Evolutionary conservation across 208 protist species (phyloP).

Genomic region (Leishmania amazonensis): DNA sequence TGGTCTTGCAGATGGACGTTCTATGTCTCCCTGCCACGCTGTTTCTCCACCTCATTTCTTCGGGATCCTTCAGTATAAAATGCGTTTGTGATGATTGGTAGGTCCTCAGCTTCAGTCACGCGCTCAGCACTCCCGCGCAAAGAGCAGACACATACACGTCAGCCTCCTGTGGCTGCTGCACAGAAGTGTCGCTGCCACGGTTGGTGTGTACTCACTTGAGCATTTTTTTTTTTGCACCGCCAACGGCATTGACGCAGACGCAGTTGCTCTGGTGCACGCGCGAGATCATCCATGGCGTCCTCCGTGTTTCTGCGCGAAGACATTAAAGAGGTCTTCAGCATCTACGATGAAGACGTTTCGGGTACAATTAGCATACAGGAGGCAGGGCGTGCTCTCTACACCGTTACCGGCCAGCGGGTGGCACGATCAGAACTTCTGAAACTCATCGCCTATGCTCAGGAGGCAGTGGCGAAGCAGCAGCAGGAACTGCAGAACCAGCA

Average conservation of each 20-base stretch:
- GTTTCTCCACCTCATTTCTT: background rate
- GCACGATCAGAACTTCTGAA: conserved; percentile 54
- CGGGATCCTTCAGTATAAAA: background rate
- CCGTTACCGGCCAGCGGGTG: conserved; percentile 73
- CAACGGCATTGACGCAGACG: background rate
- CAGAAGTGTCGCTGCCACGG: background rate
- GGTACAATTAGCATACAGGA: conserved; percentile 74
- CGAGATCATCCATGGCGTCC: background rate
- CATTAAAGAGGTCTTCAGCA: conserved; percentile 81
- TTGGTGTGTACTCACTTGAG: background rate
- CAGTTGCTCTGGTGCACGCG: background rate
- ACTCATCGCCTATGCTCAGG: conserved; percentile 49
- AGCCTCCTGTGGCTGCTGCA: background rate
- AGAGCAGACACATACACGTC: background rate
- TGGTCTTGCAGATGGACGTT: background rate
- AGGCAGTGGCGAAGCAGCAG: conserved; percentile 34
- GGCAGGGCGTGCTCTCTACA: conserved; percentile 66
- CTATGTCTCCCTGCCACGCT: background rate
- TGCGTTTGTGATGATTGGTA: background rate
- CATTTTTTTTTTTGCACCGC: background rate
- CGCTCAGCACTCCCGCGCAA: background rate
- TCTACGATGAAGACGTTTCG: conserved; percentile 82
- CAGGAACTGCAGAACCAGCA: conserved; percentile 18
- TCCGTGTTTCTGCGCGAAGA: conserved; percentile 55
- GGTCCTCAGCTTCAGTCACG: background rate